These are phyloP conservation scores for Sporisorium graminicola DNA, from an alignment of 1,284 basidiomycete species.

Conservation along the genomic window DNA sequence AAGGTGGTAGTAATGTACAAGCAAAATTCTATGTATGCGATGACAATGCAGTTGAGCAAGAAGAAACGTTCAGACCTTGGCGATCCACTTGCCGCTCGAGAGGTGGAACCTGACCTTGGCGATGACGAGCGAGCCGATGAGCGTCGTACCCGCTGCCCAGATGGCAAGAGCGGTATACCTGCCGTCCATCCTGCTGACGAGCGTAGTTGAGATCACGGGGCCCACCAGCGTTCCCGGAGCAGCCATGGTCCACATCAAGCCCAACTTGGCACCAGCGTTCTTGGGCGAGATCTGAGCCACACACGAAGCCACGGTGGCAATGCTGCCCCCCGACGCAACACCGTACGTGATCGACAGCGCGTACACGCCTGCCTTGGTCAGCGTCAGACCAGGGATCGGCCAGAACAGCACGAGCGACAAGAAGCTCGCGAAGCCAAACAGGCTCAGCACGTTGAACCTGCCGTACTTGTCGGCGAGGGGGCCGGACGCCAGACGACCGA, in stretches of 20 bases:
- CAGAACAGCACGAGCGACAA: conserved; percentile 36
- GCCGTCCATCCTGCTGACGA: conserved; percentile 33
- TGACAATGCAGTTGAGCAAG: not conserved
- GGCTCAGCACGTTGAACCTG: conserved; percentile 39
- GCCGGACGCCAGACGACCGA: conserved; percentile 38
- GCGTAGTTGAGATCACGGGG: conserved; percentile 36
- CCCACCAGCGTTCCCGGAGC: conserved; percentile 45
- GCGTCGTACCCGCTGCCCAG: conserved; percentile 38
- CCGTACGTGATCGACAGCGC: conserved; percentile 34
- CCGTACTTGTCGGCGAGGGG: conserved; percentile 39
- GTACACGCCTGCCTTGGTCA: conserved; percentile 42
- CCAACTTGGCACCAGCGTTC: conserved; percentile 32
- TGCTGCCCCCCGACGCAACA: conserved; percentile 35
- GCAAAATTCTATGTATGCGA: not conserved
- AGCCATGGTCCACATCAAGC: conserved; percentile 42
- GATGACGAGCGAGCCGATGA: conserved; percentile 37
- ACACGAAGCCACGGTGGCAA: conserved; percentile 40
- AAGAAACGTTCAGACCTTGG: conserved; percentile 25
- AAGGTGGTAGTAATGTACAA: conserved; percentile 2
- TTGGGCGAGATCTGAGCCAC: conserved; percentile 34
- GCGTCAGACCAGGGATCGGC: conserved; percentile 41
- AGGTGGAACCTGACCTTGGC: conserved; percentile 31
- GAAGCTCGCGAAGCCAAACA: conserved; percentile 30
- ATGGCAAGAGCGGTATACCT: conserved; percentile 36
- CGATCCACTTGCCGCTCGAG: conserved; percentile 24